Evolutionary conservation across 2,329 filamentous ascomycete genomes (phyloP).

Genomic region (Pleurostoma richardsiae): DNA sequence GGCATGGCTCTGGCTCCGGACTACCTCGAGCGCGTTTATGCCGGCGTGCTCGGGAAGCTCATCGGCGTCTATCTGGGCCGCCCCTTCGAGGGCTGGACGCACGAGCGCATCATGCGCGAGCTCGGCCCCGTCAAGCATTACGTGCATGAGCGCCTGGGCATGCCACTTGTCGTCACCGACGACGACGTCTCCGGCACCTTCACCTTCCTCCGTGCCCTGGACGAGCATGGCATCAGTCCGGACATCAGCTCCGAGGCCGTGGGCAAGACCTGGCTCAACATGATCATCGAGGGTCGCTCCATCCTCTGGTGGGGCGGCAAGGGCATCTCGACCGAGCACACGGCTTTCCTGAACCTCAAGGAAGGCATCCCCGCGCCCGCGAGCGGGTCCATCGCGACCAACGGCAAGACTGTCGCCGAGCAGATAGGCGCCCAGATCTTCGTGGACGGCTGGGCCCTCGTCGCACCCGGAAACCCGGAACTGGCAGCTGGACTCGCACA

Average conservation of each 20-base stretch:
- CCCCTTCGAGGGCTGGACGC: conserved; percentile 30
- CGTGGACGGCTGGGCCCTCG: conserved; percentile 30
- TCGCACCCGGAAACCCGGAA: conserved; percentile 20
- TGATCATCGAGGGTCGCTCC: conserved; percentile 20
- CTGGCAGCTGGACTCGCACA: conserved; percentile 24
- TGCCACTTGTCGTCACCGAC: conserved; percentile 23
- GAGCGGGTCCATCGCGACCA: conserved; percentile 20
- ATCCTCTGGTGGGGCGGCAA: conserved; percentile 32
- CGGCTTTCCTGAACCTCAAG: conserved; percentile 29
- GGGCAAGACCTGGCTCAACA: conserved; percentile 25
- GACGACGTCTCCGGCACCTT: conserved; percentile 29
- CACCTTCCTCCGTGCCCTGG: conserved; percentile 26
- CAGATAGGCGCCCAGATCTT: conserved; percentile 34
- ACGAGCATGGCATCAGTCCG: conserved; percentile 18
- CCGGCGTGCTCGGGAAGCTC: conserved; percentile 31
- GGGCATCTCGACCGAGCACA: conserved; percentile 31
- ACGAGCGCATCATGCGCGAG: conserved; percentile 21
- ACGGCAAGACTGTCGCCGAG: conserved; percentile 24
- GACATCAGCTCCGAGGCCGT: conserved; percentile 13
- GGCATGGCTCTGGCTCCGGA: conserved; percentile 5
- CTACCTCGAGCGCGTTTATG: conserved; percentile 27
- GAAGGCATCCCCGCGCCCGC: conserved; percentile 24
- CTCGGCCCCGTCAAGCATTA: conserved; percentile 25
- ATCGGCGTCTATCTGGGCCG: conserved; percentile 31
- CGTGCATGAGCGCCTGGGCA: conserved; percentile 19